A percentile compares a stretch with the other conserved stretches of the same genome.
Conservation (phyloP, 2,329 filamentous ascomycete species). For the Fusarium vanettenii region DNA sequence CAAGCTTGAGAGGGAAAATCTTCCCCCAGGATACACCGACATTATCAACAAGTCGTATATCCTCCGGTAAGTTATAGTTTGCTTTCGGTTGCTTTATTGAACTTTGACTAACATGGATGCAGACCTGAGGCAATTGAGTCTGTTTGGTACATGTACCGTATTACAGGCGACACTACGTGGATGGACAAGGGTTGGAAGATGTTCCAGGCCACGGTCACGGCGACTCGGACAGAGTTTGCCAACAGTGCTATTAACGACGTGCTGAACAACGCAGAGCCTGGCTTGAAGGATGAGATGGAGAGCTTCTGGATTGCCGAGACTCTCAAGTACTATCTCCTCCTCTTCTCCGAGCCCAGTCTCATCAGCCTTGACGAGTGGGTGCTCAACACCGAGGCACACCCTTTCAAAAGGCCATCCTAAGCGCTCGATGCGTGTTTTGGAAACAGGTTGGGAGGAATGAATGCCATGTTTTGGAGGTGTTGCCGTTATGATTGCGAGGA, state of each 20-base stretch:
- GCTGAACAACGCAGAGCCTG: slow-evolving; percentile 51
- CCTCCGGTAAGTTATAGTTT: slow-evolving; percentile 62
- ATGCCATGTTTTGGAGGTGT: not conserved
- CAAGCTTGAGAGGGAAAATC: slow-evolving; percentile 55
- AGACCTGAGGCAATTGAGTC: slow-evolving; percentile 90
- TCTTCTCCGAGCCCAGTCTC: slow-evolving; percentile 77
- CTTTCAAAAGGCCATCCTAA: slow-evolving; percentile 60
- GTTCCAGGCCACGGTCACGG: slow-evolving; percentile 77
- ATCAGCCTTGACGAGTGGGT: slow-evolving; percentile 77
- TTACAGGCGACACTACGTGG: slow-evolving; percentile 81
- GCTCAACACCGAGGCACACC: slow-evolving; percentile 73
- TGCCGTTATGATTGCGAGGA: slow-evolving; percentile 1
- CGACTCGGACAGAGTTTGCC: slow-evolving; percentile 74
- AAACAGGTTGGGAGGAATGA: not conserved
- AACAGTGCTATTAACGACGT: slow-evolving; percentile 79
- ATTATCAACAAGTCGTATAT: slow-evolving; percentile 66
- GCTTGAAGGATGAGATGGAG: slow-evolving; percentile 76
- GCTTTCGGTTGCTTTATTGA: not conserved
- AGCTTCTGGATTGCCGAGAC: slow-evolving; percentile 94
- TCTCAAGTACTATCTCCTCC: slow-evolving; percentile 89
- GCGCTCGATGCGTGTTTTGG: not conserved
- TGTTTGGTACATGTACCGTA: slow-evolving; percentile 90
- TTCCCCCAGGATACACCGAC: slow-evolving; percentile 64
- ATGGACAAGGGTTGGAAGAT: slow-evolving; percentile 89
- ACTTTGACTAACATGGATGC: slow-evolving; percentile 14